Evolutionary conservation across 2,329 filamentous ascomycete genomes (phyloP).

Genomic region (Aspergillus amoenus): DNA sequence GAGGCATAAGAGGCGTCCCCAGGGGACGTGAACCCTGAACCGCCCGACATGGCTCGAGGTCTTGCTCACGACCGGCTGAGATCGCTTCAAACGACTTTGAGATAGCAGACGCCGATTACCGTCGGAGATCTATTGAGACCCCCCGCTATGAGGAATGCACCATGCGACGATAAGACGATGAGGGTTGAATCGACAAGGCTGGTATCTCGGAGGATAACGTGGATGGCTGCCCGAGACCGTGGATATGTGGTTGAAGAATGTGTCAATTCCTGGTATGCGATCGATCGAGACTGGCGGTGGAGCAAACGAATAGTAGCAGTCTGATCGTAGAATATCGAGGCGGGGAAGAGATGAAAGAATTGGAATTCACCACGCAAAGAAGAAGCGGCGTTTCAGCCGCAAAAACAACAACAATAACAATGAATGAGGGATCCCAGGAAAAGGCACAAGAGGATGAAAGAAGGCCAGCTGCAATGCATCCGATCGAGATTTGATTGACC

Average conservation of each 20-base stretch:
- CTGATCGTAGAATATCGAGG: conserved; percentile 3
- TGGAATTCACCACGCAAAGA: conserved; percentile 5
- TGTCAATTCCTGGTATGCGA: conserved; percentile 6
- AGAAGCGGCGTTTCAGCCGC: neutral
- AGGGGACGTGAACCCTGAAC: conserved; percentile 51
- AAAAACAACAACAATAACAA: conserved; percentile 3
- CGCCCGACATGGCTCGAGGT: conserved; percentile 28
- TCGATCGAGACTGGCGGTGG: conserved; percentile 13
- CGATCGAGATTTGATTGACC: conserved; percentile 3
- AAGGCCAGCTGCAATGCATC: neutral
- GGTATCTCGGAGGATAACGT: conserved; percentile 1
- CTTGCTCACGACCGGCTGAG: conserved; percentile 6
- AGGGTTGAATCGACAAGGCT: conserved; percentile 11
- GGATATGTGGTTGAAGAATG: neutral
- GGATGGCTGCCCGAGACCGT: neutral
- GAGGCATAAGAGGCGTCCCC: conserved; percentile 63
- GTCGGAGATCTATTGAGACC: conserved; percentile 47
- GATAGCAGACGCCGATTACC: conserved; percentile 36
- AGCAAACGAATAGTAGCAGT: conserved; percentile 2
- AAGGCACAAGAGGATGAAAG: conserved; percentile 8
- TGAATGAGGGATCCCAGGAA: neutral
- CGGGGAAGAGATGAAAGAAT: conserved; percentile 3
- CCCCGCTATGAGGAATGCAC: conserved; percentile 44
- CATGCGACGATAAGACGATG: conserved; percentile 34
- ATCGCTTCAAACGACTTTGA: conserved; percentile 15